Percentiles rank a stretch among this genome's conserved stretches.
Conservation (phyloP, 306 rosid species). For the Glycine latifolia region DNA sequence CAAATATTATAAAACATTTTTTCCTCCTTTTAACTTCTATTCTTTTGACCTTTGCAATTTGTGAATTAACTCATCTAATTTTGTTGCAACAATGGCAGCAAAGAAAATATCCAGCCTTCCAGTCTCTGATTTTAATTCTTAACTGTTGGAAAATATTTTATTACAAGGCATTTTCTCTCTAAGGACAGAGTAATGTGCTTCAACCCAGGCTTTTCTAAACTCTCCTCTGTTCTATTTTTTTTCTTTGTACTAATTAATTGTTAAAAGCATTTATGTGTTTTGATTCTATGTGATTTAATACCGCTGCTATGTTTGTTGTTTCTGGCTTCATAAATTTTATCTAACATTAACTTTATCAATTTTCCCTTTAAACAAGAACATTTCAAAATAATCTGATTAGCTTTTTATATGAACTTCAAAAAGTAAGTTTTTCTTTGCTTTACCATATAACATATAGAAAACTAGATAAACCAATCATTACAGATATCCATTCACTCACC, state of each 20-base stretch:
- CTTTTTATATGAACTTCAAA: slow-evolving; percentile 1
- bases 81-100: slow-evolving; percentile 7
- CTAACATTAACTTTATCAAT: background rate
- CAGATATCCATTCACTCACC: slow-evolving; percentile 56
- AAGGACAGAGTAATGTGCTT: no score
- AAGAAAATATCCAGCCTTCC: slow-evolving; percentile 16
- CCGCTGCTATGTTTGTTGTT: no score
- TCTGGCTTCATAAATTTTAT: no score
- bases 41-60: slow-evolving; percentile 18
- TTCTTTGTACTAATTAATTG: no score
- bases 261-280: no score
- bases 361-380: background rate
- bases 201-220: no score
- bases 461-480: slow-evolving; percentile 33
- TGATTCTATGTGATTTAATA: no score
- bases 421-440: slow-evolving; percentile 18
- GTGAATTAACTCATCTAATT: slow-evolving; percentile 7
- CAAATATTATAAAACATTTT: background rate
- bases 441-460: slow-evolving; percentile 30
- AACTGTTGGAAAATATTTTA: no score
- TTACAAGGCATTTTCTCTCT: no score
- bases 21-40: background rate
- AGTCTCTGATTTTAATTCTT: slow-evolving; percentile 17
- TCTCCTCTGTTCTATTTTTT: no score
- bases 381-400: background rate